Percentiles rank a stretch among this genome's conserved stretches.
Evolutionary conservation across 352 stramenopile species (phyloP).

Genomic region (Globisporangium perplexum): DNA sequence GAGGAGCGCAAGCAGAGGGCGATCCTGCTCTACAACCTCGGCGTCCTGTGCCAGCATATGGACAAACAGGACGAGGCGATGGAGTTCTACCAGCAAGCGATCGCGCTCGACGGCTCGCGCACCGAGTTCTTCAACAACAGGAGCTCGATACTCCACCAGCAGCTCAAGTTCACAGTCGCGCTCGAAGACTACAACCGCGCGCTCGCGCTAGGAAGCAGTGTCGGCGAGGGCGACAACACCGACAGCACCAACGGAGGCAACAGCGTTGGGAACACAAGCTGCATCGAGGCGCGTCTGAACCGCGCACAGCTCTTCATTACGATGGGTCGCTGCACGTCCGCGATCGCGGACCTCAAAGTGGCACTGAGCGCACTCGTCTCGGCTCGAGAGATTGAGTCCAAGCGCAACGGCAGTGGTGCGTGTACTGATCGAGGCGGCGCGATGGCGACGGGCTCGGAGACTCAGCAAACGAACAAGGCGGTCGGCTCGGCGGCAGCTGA

Average conservation of each 20-base stretch:
- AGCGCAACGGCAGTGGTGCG: neutral
- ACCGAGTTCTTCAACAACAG: slow-evolving; percentile 56
- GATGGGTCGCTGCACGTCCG: slow-evolving; percentile 36
- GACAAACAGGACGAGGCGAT: slow-evolving; percentile 36
- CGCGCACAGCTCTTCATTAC: slow-evolving; percentile 49
- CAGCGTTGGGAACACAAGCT: slow-evolving; percentile 6
- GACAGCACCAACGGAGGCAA: neutral
- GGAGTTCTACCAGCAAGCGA: slow-evolving; percentile 49
- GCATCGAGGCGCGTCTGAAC: slow-evolving; percentile 39
- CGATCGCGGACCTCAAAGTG: slow-evolving; percentile 29
- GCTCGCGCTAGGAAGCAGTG: slow-evolving; percentile 14
- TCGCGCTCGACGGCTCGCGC: slow-evolving; percentile 26
- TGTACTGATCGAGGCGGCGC: neutral
- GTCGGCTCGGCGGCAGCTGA: slow-evolving; percentile 8
- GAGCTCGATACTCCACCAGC: slow-evolving; percentile 43
- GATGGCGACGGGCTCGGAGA: neutral
- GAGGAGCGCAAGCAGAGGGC: slow-evolving; percentile 20
- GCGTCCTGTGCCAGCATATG: slow-evolving; percentile 29
- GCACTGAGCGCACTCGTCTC: slow-evolving; percentile 7
- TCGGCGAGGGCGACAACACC: neutral
- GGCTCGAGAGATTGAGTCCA: neutral
- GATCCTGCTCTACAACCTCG: slow-evolving; percentile 43
- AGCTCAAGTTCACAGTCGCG: slow-evolving; percentile 43
- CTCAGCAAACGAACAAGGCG: neutral
- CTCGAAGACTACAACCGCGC: slow-evolving; percentile 52